phyloP scores from a whole-genome alignment of 768 basidiomycete genomes.

The Suillus sp. region DNA sequence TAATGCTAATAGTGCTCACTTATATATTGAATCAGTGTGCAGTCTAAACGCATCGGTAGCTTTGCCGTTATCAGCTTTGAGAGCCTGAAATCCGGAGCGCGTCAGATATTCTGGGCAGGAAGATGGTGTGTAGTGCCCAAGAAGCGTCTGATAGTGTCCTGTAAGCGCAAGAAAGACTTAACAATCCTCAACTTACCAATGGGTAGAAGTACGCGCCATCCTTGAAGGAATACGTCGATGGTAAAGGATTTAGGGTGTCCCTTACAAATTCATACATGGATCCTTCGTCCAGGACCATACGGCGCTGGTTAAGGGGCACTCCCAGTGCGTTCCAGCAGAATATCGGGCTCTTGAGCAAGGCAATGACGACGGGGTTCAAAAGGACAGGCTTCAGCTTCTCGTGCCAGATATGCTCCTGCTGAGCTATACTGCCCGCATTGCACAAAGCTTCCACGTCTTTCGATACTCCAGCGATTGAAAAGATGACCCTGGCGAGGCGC shows the following conservation, averaged over 20 bases:
- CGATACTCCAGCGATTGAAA: constrained; percentile 59
- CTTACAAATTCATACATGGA: constrained; percentile 50
- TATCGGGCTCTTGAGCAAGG: constrained; percentile 44
- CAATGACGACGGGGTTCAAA: constrained; percentile 57
- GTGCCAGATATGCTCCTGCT: constrained; percentile 66
- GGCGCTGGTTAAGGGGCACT: constrained; percentile 70
- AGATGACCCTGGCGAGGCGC: constrained; percentile 58
- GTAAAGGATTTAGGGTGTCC: constrained; percentile 54
- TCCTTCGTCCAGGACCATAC: constrained; percentile 58
- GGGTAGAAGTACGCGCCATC: constrained; percentile 71
- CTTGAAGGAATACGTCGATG: constrained; percentile 51
- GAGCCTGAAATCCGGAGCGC: constrained; percentile 55
- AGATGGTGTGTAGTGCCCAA: constrained; percentile 57
- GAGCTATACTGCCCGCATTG: constrained; percentile 49
- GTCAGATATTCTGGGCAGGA: constrained; percentile 70
- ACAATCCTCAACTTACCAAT: constrained; percentile 37
- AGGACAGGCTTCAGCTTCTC: constrained; percentile 61
- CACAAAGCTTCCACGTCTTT: constrained; percentile 59
- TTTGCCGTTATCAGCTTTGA: constrained; percentile 49
- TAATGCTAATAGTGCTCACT: constrained; percentile 41
- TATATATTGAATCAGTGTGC: constrained; percentile 72
- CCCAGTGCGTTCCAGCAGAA: constrained; percentile 81
- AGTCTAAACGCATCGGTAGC: constrained; percentile 59
- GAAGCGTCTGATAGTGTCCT: constrained; percentile 36
- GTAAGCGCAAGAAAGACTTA: neutral